A percentile compares a stretch with the other conserved stretches of the same genome.
Conservation (phyloP, 2,329 filamentous ascomycete genomes). For the Falciphora oryzae region DNA sequence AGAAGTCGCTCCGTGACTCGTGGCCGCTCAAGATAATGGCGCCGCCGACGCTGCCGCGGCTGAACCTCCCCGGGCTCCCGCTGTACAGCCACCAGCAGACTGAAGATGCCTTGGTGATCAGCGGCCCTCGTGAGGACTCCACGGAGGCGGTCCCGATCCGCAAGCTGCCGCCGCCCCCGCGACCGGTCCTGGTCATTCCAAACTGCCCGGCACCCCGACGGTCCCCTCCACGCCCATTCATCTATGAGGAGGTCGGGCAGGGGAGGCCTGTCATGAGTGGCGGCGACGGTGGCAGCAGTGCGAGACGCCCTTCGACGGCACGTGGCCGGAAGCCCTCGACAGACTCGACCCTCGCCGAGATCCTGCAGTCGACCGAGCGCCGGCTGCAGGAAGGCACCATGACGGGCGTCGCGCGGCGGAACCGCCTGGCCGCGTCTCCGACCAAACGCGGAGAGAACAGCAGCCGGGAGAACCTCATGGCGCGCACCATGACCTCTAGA, state of each 20-base stretch:
- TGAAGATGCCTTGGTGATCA: not conserved
- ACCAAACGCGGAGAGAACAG: constrained; percentile 12
- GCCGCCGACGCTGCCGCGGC: constrained; percentile 30
- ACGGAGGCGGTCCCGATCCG: not conserved
- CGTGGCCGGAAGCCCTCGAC: constrained; percentile 27
- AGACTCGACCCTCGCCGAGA: constrained; percentile 44
- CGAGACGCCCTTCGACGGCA: constrained; percentile 16
- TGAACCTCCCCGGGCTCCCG: constrained; percentile 11
- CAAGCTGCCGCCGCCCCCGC: constrained; percentile 11
- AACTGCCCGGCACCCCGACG: constrained; percentile 2
- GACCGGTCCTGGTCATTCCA: constrained; percentile 12
- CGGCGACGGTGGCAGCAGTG: constrained; percentile 3
- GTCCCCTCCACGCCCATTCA: not conserved
- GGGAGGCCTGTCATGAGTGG: not conserved
- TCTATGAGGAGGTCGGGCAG: constrained; percentile 1
- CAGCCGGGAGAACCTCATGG: constrained; percentile 6
- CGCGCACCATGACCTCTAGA: not conserved
- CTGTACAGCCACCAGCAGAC: not conserved
- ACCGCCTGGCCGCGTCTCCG: constrained; percentile 24
- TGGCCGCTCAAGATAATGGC: constrained; percentile 22
- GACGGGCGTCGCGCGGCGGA: constrained; percentile 16
- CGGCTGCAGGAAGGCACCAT: constrained; percentile 28
- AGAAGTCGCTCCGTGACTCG: constrained; percentile 19
- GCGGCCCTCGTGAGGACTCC: not conserved
- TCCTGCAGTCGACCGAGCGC: constrained; percentile 47